A percentile compares a stretch with the other conserved stretches of the same genome.
These are phyloP conservation scores for Pythium scleroteichum DNA, from an alignment of 352 stramenopile species.

Conservation along the genomic window DNA sequence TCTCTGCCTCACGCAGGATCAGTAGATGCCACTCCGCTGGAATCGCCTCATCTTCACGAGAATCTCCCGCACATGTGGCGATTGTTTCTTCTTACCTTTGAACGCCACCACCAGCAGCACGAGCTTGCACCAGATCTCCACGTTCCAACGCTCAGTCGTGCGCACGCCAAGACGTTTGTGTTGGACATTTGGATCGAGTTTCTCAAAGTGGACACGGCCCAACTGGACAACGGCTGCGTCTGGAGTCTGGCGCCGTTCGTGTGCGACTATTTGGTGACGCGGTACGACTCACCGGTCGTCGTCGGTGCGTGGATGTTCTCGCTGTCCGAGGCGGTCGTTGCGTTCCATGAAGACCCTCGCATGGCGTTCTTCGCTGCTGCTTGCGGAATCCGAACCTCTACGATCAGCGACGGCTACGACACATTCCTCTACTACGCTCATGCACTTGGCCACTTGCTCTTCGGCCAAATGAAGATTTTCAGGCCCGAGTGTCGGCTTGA, in stretches of 20 bases:
- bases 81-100: slow-evolving; percentile 20
- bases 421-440: slow-evolving; percentile 73
- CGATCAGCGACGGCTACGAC: slow-evolving; percentile 39
- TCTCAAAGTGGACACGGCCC: slow-evolving; percentile 62
- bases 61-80: slow-evolving; percentile 32
- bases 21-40: background rate
- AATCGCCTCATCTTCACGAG: background rate
- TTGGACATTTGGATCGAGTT: slow-evolving; percentile 80
- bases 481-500: slow-evolving; percentile 50
- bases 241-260: slow-evolving; percentile 64
- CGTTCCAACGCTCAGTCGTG: slow-evolving; percentile 23
- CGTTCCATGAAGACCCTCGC: slow-evolving; percentile 49
- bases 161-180: slow-evolving; percentile 49
- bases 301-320: slow-evolving; percentile 57
- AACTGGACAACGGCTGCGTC: slow-evolving; percentile 53
- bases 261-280: slow-evolving; percentile 65
- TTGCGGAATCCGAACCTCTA: slow-evolving; percentile 33
- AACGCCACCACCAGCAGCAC: slow-evolving; percentile 24
- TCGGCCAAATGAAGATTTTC: slow-evolving; percentile 76
- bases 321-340: slow-evolving; percentile 44
- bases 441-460: slow-evolving; percentile 60
- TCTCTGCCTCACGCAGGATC: no score
- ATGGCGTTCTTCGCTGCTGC: slow-evolving; percentile 61
- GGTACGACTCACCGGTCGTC: slow-evolving; percentile 49
- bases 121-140: slow-evolving; percentile 1